Evolutionary conservation across 2,329 filamentous ascomycete genomes (phyloP).

Genomic region (Polychaeton citri): DNA sequence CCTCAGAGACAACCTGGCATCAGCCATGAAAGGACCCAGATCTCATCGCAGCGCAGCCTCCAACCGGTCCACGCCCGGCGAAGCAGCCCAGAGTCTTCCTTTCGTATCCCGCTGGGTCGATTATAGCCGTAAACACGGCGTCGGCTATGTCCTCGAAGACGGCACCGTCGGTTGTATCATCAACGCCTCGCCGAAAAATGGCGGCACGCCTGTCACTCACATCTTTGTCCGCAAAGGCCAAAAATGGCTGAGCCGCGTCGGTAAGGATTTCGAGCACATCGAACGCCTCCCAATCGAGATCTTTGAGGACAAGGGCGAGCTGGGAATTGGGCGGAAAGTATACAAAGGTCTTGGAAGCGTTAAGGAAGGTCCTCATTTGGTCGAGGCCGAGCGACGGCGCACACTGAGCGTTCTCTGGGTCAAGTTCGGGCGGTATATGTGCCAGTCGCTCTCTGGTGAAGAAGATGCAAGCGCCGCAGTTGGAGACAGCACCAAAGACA

Average conservation of each 20-base stretch:
- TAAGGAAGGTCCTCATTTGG: slow-evolving; percentile 15
- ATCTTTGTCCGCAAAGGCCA: slow-evolving; percentile 60
- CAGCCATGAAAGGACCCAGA: slow-evolving; percentile 25
- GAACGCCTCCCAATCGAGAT: slow-evolving; percentile 47
- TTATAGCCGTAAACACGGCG: slow-evolving; percentile 74
- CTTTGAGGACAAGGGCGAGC: slow-evolving; percentile 56
- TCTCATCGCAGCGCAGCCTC: slow-evolving; percentile 21
- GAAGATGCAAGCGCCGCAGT: slow-evolving; percentile 29
- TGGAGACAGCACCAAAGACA: slow-evolving; percentile 24
- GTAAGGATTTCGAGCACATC: slow-evolving; percentile 47
- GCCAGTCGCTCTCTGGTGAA: slow-evolving; percentile 28
- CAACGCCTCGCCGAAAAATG: slow-evolving; percentile 27
- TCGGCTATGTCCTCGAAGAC: slow-evolving; percentile 73
- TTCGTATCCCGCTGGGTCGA: slow-evolving; percentile 70
- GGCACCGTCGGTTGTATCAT: slow-evolving; percentile 60
- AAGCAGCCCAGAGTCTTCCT: slow-evolving; percentile 35
- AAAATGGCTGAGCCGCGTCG: slow-evolving; percentile 41
- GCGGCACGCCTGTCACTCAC: slow-evolving; percentile 52
- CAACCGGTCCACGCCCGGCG: slow-evolving; percentile 22
- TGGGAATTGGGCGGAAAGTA: slow-evolving; percentile 46
- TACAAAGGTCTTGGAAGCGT: slow-evolving; percentile 34
- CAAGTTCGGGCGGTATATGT: slow-evolving; percentile 60
- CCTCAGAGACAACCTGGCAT: slow-evolving; percentile 33
- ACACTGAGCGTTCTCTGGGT: slow-evolving; percentile 49
- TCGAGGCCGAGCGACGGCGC: slow-evolving; percentile 33